phyloP scores from a whole-genome alignment of 2,329 filamentous ascomycete species.

The Thelonectria rubi region DNA sequence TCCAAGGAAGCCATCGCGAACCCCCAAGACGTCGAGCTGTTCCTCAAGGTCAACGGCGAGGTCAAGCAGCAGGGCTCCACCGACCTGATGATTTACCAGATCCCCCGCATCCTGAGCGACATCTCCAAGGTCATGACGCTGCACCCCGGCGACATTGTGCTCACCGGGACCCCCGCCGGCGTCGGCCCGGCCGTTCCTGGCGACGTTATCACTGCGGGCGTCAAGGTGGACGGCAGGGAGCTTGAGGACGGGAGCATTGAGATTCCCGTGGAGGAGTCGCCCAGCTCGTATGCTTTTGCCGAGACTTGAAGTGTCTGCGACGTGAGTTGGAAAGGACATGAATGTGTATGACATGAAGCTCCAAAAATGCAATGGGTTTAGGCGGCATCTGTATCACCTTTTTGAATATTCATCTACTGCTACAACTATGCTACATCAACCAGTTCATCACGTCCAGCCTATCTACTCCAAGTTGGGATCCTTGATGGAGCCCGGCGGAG shows the following conservation, averaged over 20 bases:
- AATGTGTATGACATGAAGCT: slow-evolving; percentile 2
- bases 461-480: slow-evolving; percentile 63
- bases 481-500: slow-evolving; percentile 65
- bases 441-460: no score
- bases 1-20: slow-evolving; percentile 81
- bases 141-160: slow-evolving; percentile 87
- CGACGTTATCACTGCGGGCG: slow-evolving; percentile 85
- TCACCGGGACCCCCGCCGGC: slow-evolving; percentile 98
- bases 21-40: slow-evolving; percentile 88
- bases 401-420: slow-evolving; percentile 19
- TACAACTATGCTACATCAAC: slow-evolving; percentile 22
- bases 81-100: slow-evolving; percentile 91
- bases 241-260: slow-evolving; percentile 86
- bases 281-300: slow-evolving; percentile 78
- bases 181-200: slow-evolving; percentile 87
- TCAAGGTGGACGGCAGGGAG: slow-evolving; percentile 83
- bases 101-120: slow-evolving; percentile 87
- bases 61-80: slow-evolving; percentile 86
- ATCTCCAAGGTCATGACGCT: slow-evolving; percentile 96
- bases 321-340: not conserved
- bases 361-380: slow-evolving; percentile 13
- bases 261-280: slow-evolving; percentile 82
- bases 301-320: slow-evolving; percentile 64
- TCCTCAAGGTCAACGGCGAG: slow-evolving; percentile 83
- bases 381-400: slow-evolving; percentile 4